A percentile compares a stretch with the other conserved stretches of the same genome.
Evolutionary conservation across 2,329 filamentous ascomycete genomes (phyloP).

Genomic region (Macroventuria anomochaeta): DNA sequence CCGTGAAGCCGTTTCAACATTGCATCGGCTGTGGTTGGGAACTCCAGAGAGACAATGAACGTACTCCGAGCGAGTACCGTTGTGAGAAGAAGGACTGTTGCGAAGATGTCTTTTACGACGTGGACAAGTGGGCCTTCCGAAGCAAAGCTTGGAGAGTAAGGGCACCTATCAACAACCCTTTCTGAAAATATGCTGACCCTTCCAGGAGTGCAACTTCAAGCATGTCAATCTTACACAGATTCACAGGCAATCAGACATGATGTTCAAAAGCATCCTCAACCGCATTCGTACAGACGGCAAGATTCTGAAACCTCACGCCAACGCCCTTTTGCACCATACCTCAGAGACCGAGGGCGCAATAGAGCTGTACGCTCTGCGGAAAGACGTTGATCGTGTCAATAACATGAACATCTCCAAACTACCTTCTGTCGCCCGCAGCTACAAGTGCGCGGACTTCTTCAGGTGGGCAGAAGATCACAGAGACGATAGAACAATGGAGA

Average conservation of each 20-base stretch:
- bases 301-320: conserved; percentile 50
- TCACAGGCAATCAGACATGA: conserved; percentile 62
- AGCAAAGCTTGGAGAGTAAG: conserved; percentile 59
- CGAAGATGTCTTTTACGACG: conserved; percentile 52
- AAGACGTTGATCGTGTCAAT: conserved; percentile 44
- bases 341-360: conserved; percentile 54
- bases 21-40: conserved; percentile 61
- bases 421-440: conserved; percentile 30
- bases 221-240: conserved; percentile 62
- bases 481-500: conserved; percentile 24
- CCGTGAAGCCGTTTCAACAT: conserved; percentile 62
- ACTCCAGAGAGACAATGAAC: conserved; percentile 21
- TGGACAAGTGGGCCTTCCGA: conserved; percentile 67
- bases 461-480: conserved; percentile 42
- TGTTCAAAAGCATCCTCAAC: conserved; percentile 63
- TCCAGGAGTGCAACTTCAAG: conserved; percentile 57
- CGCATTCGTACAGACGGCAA: conserved; percentile 55
- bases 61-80: conserved; percentile 16
- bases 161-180: not conserved
- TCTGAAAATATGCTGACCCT: conserved; percentile 5
- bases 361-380: conserved; percentile 54
- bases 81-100: conserved; percentile 28
- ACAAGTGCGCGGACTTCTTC: conserved; percentile 53
- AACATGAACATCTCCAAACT: conserved; percentile 43
- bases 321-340: conserved; percentile 48